Evolutionary conservation across 2,329 filamentous ascomycete genomes (phyloP), one percentile per base, ranked within the genome.

Genomic region (Zymoseptoria tritici): DNA sequence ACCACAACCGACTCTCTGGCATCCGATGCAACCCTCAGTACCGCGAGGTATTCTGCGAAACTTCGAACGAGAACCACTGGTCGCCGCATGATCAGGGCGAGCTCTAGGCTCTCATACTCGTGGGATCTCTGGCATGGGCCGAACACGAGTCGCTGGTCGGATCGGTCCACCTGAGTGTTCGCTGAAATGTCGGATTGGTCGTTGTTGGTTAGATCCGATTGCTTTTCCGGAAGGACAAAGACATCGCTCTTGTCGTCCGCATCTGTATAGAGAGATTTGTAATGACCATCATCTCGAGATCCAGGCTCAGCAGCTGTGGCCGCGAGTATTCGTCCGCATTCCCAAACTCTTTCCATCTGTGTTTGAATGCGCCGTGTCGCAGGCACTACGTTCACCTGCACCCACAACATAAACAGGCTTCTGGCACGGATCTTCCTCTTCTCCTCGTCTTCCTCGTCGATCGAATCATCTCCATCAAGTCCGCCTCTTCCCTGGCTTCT

Each of bases 401-500:
- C 36, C 36, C 36, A 46, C 36, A 13, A 7, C 36, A 1, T 6
- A 7, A 13, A 46, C 36, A 16, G 36, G 16, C 36, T 46, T 7
- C 31, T 46, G 13, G 19, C 2, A 9, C 19, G 21, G 8, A 20
- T 55, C 20, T 5, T 13, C 9, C 9, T 55, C 29, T 20, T 31
- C 54, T 46, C 46, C 54, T 55, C 31, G 9, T 22, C 31, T n/a
- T 42, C 46, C 31, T 42, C 46, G 13, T 67, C 19, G 62, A 16
- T 11, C 13, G 13, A 16, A 13, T 3, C 36, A n/a, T 46, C 36
- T 6, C 36, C 36, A 7, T 4, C 36, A 13, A 46, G 36, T 1
- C 5, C 13, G 16, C 13, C 6, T 1, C 1, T 46, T 2, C 36
- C 36, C 16, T 16, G 5, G 16, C 36, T 46, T n/a, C 36, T 13